Evolutionary conservation across 2,329 filamentous ascomycete species (phyloP).

Genomic region (Arthrocladium fulminans): DNA sequence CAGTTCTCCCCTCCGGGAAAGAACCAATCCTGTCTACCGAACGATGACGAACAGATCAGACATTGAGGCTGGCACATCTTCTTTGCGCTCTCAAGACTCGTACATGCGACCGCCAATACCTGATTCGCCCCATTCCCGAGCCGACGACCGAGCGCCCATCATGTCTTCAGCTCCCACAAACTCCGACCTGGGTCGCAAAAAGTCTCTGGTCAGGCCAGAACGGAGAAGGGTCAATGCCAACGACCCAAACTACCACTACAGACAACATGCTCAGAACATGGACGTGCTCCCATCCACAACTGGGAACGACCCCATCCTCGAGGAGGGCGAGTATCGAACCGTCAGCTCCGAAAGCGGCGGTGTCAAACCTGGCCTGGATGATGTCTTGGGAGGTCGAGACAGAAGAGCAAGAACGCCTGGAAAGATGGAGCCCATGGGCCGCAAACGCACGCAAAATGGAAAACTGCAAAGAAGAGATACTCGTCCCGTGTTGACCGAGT

Average conservation of each 20-base stretch:
- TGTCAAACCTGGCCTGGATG: conserved; percentile 33
- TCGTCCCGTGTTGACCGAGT: conserved; percentile 47
- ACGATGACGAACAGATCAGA: conserved; percentile 64
- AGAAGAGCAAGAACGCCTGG: conserved; percentile 27
- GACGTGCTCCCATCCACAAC: conserved; percentile 80
- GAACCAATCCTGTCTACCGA: conserved; percentile 53
- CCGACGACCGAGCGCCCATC: conserved; percentile 46
- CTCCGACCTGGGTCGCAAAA: conserved; percentile 58
- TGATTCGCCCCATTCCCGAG: conserved; percentile 37
- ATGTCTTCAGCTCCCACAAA: conserved; percentile 32
- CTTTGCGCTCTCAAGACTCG: conserved; percentile 31
- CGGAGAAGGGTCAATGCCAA: conserved; percentile 73
- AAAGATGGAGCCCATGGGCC: conserved; percentile 18
- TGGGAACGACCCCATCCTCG: conserved; percentile 78
- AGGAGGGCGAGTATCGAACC: conserved; percentile 53
- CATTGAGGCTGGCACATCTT: conserved; percentile 54
- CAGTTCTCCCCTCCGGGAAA: conserved; percentile 50
- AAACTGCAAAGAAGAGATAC: conserved; percentile 58
- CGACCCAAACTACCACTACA: conserved; percentile 92
- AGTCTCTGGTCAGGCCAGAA: conserved; percentile 82
- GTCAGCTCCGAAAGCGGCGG: conserved; percentile 57
- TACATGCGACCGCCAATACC: conserved; percentile 19
- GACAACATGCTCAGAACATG: conserved; percentile 91
- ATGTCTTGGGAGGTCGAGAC: conserved; percentile 18
- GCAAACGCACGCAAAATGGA: conserved; percentile 37